Percentiles rank a stretch among this genome's conserved stretches.
Evolutionary conservation across 192 early-diverging fungal genomes (phyloP).

Genomic region (Chytriomyces sp.): DNA sequence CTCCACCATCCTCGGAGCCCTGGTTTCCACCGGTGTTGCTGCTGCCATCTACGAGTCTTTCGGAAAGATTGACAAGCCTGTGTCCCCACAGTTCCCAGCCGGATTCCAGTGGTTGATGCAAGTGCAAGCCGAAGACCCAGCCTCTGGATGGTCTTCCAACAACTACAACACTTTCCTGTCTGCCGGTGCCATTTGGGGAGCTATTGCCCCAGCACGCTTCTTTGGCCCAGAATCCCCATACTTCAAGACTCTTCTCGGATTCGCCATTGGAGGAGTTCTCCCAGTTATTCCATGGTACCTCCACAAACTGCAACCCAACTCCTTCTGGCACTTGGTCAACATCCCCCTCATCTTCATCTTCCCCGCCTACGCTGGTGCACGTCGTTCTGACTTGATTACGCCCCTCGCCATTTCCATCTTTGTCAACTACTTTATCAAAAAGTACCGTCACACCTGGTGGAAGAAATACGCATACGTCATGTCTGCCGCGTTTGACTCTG

Average conservation of each 20-base stretch:
- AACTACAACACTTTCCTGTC: slow-evolving; percentile 61
- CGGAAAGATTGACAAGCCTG: not conserved
- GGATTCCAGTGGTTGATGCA: not conserved
- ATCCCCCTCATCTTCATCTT: slow-evolving; percentile 14
- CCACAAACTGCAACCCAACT: slow-evolving; percentile 34
- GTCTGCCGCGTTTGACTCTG: slow-evolving; percentile 64
- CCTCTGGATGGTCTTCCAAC: slow-evolving; percentile 18
- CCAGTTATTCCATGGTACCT: slow-evolving; percentile 40
- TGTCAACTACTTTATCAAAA: slow-evolving; percentile 17
- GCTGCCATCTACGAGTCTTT: slow-evolving; percentile 8
- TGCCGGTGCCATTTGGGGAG: slow-evolving; percentile 74
- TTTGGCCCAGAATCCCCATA: slow-evolving; percentile 50
- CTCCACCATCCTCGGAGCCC: slow-evolving; percentile 49
- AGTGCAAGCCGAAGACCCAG: too few relatives aligned
- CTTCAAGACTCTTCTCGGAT: slow-evolving; percentile 13
- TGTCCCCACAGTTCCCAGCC: too few relatives aligned
- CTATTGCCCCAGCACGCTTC: slow-evolving; percentile 64
- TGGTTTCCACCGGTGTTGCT: not conserved
- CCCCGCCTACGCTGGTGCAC: slow-evolving; percentile 2
- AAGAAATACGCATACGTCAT: slow-evolving; percentile 71
- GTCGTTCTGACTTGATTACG: slow-evolving; percentile 2
- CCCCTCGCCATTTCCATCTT: slow-evolving; percentile 1
- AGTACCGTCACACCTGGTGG: slow-evolving; percentile 53
- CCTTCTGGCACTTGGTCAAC: slow-evolving; percentile 38
- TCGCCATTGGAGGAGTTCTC: slow-evolving; percentile 29